A percentile compares a stretch with the other conserved stretches of the same genome.
Conservation (phyloP, 176 grass and related monocot species). For the Carex pumila region DNA sequence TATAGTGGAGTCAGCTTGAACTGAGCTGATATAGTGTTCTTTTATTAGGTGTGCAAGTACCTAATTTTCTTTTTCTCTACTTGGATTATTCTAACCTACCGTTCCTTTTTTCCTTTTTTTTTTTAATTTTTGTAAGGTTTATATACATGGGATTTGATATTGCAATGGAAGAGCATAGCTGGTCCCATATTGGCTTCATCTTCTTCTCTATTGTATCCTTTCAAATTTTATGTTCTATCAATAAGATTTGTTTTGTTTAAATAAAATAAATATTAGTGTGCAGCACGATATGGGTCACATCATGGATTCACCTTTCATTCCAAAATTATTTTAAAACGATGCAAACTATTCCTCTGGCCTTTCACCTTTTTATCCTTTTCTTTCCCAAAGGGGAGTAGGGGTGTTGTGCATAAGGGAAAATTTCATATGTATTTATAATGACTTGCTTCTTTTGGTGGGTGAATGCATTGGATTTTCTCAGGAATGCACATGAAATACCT, state of each 20-base stretch:
- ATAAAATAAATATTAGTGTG: not conserved
- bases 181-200: constrained; percentile 96
- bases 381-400: not conserved
- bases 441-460: not conserved
- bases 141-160: constrained; percentile 99
- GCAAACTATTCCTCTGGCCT: not conserved
- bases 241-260: not conserved
- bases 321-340: not conserved
- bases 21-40: not conserved
- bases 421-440: not conserved
- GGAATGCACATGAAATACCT: not conserved
- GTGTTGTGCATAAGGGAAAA: not conserved
- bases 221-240: not conserved
- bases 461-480: not conserved
- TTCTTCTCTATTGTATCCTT: constrained; percentile 99
- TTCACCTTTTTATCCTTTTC: not conserved
- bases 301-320: not conserved
- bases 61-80: not conserved
- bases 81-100: not conserved
- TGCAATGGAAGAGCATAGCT: constrained; percentile 99
- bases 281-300: not conserved
- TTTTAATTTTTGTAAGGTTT: constrained; percentile 54
- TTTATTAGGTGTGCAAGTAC: not conserved
- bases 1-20: not conserved
- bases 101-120: not conserved